Evolutionary conservation across 345 rosid species (phyloP).

Genomic region (Gossypium turneri): DNA sequence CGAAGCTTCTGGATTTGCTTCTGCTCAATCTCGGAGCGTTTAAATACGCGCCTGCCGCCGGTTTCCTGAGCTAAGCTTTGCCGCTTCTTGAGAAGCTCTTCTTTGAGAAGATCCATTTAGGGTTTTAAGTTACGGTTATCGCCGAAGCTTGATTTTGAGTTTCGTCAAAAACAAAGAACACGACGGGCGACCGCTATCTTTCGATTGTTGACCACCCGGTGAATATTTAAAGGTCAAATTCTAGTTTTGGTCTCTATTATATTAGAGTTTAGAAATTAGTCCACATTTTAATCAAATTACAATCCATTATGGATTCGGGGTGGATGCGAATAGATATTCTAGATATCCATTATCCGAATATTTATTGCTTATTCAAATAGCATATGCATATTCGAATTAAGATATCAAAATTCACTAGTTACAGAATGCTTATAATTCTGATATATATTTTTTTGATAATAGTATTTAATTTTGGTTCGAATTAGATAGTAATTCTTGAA

Average conservation of each 20-base stretch:
- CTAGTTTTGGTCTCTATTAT: not conserved
- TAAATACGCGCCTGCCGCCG: slow-evolving; percentile 79
- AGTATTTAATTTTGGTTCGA: too few relatives aligned
- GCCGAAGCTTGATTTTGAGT: not conserved
- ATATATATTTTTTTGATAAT: too few relatives aligned
- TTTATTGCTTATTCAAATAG: too few relatives aligned
- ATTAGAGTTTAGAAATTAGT: too few relatives aligned
- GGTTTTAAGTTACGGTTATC: slow-evolving; percentile 2
- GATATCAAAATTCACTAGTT: too few relatives aligned
- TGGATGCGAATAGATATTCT: too few relatives aligned
- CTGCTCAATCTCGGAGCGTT: slow-evolving; percentile 89
- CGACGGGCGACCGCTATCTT: not conserved
- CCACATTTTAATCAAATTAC: too few relatives aligned
- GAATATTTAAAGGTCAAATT: not conserved
- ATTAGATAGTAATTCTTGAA: too few relatives aligned
- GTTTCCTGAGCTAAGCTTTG: slow-evolving; percentile 60
- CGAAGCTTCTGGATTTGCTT: slow-evolving; percentile 83
- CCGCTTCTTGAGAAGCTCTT: slow-evolving; percentile 65
- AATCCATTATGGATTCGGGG: too few relatives aligned
- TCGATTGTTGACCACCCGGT: not conserved
- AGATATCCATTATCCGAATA: too few relatives aligned
- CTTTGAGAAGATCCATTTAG: slow-evolving; percentile 66
- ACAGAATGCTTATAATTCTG: too few relatives aligned
- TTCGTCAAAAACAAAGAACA: not conserved
- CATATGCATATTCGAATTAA: too few relatives aligned